phyloP scores from a whole-genome alignment of 2,329 filamentous ascomycete species.

The Phialemonium atrogriseum region DNA sequence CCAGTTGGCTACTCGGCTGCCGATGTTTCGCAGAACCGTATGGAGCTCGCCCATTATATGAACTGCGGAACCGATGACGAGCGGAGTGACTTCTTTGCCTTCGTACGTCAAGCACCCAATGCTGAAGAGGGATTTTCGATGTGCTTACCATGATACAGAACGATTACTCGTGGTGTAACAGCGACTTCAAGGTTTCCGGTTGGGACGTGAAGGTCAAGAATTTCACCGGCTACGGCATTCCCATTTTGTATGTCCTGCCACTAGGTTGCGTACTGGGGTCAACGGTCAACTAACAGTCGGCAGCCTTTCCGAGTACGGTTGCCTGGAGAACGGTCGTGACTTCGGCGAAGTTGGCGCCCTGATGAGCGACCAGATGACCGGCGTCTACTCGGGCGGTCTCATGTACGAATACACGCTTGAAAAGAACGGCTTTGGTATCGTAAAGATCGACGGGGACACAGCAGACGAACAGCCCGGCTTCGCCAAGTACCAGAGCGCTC shows the following conservation, averaged over 20 bases:
- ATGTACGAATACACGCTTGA: slow-evolving; percentile 92
- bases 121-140: no score
- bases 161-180: slow-evolving; percentile 82
- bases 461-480: slow-evolving; percentile 58
- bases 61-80: slow-evolving; percentile 82
- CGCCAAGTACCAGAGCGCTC: slow-evolving; percentile 38
- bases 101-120: slow-evolving; percentile 30
- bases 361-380: slow-evolving; percentile 76
- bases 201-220: slow-evolving; percentile 86
- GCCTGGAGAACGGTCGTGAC: slow-evolving; percentile 69
- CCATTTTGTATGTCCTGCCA: slow-evolving; percentile 55
- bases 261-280: background rate
- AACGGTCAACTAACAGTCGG: background rate
- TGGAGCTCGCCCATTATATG: slow-evolving; percentile 84
- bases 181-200: slow-evolving; percentile 60
- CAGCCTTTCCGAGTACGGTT: slow-evolving; percentile 86
- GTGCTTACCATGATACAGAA: slow-evolving; percentile 36
- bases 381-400: slow-evolving; percentile 88
- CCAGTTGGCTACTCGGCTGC: slow-evolving; percentile 73
- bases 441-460: slow-evolving; percentile 48
- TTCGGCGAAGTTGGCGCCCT: slow-evolving; percentile 75
- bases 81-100: slow-evolving; percentile 81
- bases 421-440: slow-evolving; percentile 71
- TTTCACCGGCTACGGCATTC: slow-evolving; percentile 78
- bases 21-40: slow-evolving; percentile 77